Conservation (phyloP, 106 monocot genomes). For the Dendrobium nobile region DNA sequence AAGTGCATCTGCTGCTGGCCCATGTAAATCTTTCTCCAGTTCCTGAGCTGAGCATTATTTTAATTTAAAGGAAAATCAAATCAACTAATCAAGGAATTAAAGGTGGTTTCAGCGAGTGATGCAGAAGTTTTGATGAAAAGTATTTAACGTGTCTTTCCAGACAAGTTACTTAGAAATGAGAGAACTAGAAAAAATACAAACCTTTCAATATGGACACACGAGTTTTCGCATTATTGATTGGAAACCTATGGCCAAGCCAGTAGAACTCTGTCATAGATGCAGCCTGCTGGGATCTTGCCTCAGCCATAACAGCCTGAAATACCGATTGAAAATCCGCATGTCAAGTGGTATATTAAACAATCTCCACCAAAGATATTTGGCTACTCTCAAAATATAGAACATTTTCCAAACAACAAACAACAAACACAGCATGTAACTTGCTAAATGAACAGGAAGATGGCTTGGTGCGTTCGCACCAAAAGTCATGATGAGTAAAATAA, state of each 20-base stretch:
- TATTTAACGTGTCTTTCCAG: neutral
- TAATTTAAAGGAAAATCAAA: constrained; percentile 6
- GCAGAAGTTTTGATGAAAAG: neutral
- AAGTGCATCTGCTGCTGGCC: constrained; percentile 51
- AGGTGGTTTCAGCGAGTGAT: neutral
- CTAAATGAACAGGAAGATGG: neutral
- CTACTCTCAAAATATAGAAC: neutral
- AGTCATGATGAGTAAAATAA: neutral
- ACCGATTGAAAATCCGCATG: neutral
- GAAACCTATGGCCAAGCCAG: constrained; percentile 95
- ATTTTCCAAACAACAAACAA: neutral
- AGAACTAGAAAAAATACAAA: constrained; percentile 12
- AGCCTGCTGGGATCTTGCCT: constrained; percentile 87
- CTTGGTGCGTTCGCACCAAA: neutral
- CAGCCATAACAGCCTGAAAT: constrained; percentile 87
- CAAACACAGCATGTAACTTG: neutral
- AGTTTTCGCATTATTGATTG: constrained; percentile 89
- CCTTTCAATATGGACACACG: constrained; percentile 98
- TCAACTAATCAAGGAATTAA: constrained; percentile 4
- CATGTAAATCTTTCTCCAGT: constrained; percentile 86
- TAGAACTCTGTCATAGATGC: constrained; percentile 88
- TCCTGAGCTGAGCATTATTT: constrained; percentile 76
- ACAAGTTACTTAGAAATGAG: no score
- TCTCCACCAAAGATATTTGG: neutral
- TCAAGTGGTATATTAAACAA: neutral